Evolutionary conservation across 768 basidiomycete genomes (phyloP), one percentile per base, ranked within the genome.

Genomic region (Mycena metata): DNA sequence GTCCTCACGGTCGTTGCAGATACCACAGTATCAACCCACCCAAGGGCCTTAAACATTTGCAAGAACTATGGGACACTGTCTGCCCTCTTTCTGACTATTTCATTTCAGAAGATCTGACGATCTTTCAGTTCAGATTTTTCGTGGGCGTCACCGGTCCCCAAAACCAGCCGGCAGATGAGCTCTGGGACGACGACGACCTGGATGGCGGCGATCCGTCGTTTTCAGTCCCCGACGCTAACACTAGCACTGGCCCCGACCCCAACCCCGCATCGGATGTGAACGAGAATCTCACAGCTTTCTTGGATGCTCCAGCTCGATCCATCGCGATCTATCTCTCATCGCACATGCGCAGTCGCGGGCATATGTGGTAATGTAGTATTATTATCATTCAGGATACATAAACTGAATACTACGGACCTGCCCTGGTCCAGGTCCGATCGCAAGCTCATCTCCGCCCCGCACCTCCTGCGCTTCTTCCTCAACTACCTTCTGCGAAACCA

Each of bases 381-480:
- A n/a, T n/a, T n/a, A n/a, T n/a, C n/a, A n/a, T n/a, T n/a, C n/a
- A n/a, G n/a, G n/a, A n/a, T n/a, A n/a, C n/a, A n/a, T n/a, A n/a
- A n/a, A n/a, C n/a, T n/a, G n/a, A n/a, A n/a, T n/a, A n/a, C 16
- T 7, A 11, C n/a, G 17, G 23, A 55, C 45, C 1, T 12, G 17
- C n/a, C n/a, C n/a, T n/a, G n/a, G n/a, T 8, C 13, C 55, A 71
- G 70, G 63, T 21, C 56, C 17, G 15, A 1, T 9, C 50, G 1
- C 35, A 58, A 63, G 47, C 61, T 64, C 39, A 45, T 56, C 35
- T 43, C 61, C n/a, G 66, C 66, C 3, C 70, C 70, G 33, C 66
- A 51, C 42, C 56, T 71, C 21, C 1, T 71, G 57, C 66, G 66
- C 5, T 67, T 64, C 47, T 67, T 67, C 59, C n/a, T 71, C 5